Conservation (phyloP, 306 rosid species). For the Clitoria ternatea region DNA sequence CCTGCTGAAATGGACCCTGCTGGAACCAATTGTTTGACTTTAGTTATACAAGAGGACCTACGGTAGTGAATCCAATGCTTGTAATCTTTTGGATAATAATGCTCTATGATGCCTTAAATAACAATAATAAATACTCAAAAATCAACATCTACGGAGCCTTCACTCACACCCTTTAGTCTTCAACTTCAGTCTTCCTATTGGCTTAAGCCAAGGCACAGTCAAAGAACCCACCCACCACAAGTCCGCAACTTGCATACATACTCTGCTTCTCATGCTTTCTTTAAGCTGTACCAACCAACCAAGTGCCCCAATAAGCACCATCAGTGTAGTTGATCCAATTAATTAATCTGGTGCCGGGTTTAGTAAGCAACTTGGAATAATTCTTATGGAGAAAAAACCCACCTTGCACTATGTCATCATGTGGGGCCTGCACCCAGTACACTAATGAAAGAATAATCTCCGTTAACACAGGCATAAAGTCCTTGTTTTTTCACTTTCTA, state of each 20-base stretch:
- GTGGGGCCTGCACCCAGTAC: conserved; percentile 29
- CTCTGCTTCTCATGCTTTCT: background rate
- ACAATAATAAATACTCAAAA: background rate
- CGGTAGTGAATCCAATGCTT: conserved; percentile 23
- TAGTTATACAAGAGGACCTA: conserved; percentile 2
- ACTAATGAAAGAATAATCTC: conserved; percentile 24
- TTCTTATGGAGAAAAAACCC: conserved; percentile 24
- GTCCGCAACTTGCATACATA: background rate
- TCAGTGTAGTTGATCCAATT: conserved; percentile 4
- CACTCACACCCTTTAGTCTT: background rate
- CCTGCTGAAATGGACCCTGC: background rate
- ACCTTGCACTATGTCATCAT: conserved; percentile 16
- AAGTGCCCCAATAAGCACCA: background rate
- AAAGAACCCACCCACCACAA: conserved; percentile 22
- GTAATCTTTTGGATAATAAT: background rate
- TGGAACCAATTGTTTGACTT: conserved; percentile 31
- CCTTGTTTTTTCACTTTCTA: conserved; percentile 23
- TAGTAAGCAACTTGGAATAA: conserved; percentile 38
- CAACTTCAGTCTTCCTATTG: background rate
- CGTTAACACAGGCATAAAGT: conserved; percentile 30
- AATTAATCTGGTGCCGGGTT: conserved; percentile 15
- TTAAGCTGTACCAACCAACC: background rate
- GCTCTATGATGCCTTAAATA: background rate
- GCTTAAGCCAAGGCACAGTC: background rate
- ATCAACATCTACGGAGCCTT: background rate